Evolutionary conservation across 2,329 filamentous ascomycete genomes (phyloP).

Genomic region (Xylariaceae sp.): DNA sequence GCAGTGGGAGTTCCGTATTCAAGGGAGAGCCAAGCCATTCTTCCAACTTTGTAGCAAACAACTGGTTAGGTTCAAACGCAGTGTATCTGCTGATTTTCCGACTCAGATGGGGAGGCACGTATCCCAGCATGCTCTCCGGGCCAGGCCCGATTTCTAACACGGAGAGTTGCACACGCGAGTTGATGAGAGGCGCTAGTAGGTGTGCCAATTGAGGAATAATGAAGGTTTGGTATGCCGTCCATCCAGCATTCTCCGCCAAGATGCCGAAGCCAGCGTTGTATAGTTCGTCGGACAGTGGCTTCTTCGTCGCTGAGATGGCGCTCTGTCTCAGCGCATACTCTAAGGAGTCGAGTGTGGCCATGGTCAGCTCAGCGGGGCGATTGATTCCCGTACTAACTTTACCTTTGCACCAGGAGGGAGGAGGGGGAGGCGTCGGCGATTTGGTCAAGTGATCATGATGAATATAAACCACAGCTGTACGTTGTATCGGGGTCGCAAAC

Average conservation of each 20-base stretch:
- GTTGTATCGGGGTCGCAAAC: too few species aligned
- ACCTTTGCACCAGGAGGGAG: not conserved
- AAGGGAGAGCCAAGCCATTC: slow-evolving; percentile 37
- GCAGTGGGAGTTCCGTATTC: slow-evolving; percentile 36
- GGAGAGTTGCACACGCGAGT: slow-evolving; percentile 43
- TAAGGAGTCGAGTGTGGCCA: slow-evolving; percentile 39
- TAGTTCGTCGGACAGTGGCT: slow-evolving; percentile 43
- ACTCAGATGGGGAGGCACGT: slow-evolving; percentile 42
- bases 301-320: slow-evolving; percentile 24
- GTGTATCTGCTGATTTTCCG: slow-evolving; percentile 46
- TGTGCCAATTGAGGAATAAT: slow-evolving; percentile 47
- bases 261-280: slow-evolving; percentile 47
- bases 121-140: slow-evolving; percentile 48
- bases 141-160: slow-evolving; percentile 59
- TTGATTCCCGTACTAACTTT: not conserved
- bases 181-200: slow-evolving; percentile 40
- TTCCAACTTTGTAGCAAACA: slow-evolving; percentile 44
- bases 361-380: not conserved
- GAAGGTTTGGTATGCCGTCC: slow-evolving; percentile 46
- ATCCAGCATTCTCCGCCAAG: slow-evolving; percentile 36
- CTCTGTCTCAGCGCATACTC: slow-evolving; percentile 38
- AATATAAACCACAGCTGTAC: not conserved
- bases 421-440: not conserved
- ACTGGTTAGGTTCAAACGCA: slow-evolving; percentile 50
- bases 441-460: not conserved